Percentiles rank a stretch among this genome's conserved stretches.
These are phyloP conservation scores for Backusella parvicylindrica DNA, from an alignment of 192 early-diverging fungal species.

Conservation along the genomic window DNA sequence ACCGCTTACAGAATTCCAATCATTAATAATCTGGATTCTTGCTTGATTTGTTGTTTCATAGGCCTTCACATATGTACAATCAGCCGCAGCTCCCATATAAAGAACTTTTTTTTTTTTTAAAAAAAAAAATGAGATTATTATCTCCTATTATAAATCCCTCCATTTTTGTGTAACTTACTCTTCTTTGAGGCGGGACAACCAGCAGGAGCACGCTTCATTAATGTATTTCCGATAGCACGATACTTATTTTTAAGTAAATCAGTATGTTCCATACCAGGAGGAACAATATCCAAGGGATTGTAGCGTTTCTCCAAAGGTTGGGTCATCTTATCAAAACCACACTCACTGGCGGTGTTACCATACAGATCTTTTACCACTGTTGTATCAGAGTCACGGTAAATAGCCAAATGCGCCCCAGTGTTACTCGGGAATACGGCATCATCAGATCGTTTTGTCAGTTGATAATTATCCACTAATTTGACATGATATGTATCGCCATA, in stretches of 20 bases:
- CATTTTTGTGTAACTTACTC: constrained; percentile 12
- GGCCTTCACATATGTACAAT: constrained; percentile 65
- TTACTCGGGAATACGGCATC: constrained; percentile 38
- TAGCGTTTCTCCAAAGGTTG: constrained; percentile 7
- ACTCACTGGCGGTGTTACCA: not conserved
- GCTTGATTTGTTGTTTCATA: constrained; percentile 55
- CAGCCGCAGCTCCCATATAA: constrained; percentile 54
- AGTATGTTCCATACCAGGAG: not conserved
- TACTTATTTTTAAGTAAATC: not conserved
- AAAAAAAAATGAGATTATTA: not conserved
- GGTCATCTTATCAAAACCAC: constrained; percentile 12
- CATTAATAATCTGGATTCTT: constrained; percentile 68
- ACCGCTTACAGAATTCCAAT: constrained; percentile 79
- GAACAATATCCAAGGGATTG: not conserved
- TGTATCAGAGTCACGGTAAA: constrained; percentile 27
- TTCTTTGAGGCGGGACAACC: constrained; percentile 24
- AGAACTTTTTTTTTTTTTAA: not conserved
- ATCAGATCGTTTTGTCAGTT: constrained; percentile 45
- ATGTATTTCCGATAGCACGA: not conserved
- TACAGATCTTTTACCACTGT: not conserved
- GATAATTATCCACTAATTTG: constrained; percentile 52
- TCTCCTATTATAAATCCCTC: not conserved
- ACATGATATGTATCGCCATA: constrained; percentile 57
- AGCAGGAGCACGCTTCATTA: constrained; percentile 5
- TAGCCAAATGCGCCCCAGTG: constrained; percentile 13